phyloP scores from a whole-genome alignment of 805 yeast species.

The Candida caryicola region DNA sequence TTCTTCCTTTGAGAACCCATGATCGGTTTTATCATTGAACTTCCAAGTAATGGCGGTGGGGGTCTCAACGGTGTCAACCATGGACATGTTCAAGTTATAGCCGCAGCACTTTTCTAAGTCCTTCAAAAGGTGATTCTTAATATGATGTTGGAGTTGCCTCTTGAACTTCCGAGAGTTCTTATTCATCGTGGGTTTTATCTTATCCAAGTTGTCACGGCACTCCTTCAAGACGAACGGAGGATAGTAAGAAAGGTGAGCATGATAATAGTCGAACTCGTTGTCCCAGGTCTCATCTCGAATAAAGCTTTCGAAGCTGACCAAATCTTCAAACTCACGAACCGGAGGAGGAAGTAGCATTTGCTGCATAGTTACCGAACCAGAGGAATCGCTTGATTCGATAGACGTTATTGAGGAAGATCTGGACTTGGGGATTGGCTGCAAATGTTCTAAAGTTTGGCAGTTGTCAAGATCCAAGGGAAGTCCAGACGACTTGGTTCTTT shows the following conservation, averaged over 20 bases:
- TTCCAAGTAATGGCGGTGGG: slow-evolving; percentile 61
- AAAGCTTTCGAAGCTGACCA: slow-evolving; percentile 59
- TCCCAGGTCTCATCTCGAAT: slow-evolving; percentile 74
- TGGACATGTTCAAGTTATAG: slow-evolving; percentile 50
- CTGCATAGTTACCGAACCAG: slow-evolving; percentile 22
- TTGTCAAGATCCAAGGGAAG: slow-evolving; percentile 35
- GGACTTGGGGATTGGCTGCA: slow-evolving; percentile 37
- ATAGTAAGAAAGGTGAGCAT: slow-evolving; percentile 62
- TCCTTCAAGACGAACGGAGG: slow-evolving; percentile 74
- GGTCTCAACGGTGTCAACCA: slow-evolving; percentile 45
- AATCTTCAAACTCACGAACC: slow-evolving; percentile 54
- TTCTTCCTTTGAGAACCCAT: slow-evolving; percentile 49
- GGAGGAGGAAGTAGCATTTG: slow-evolving; percentile 40
- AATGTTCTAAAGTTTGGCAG: slow-evolving; percentile 37
- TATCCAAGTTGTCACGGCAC: slow-evolving; percentile 66
- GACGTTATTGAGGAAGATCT: slow-evolving; percentile 40
- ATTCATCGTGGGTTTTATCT: slow-evolving; percentile 68
- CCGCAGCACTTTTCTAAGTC: slow-evolving; percentile 67
- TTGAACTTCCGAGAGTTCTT: slow-evolving; percentile 69
- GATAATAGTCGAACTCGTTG: slow-evolving; percentile 66
- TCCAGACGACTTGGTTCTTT: slow-evolving; percentile 21
- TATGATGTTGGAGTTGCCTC: slow-evolving; percentile 72
- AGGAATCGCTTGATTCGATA: slow-evolving; percentile 32
- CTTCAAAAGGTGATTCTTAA: slow-evolving; percentile 64
- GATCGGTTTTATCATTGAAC: slow-evolving; percentile 56